These are phyloP conservation scores for Cyclocybe aegerita DNA, from an alignment of 768 basidiomycete species.

Conservation along the genomic window DNA sequence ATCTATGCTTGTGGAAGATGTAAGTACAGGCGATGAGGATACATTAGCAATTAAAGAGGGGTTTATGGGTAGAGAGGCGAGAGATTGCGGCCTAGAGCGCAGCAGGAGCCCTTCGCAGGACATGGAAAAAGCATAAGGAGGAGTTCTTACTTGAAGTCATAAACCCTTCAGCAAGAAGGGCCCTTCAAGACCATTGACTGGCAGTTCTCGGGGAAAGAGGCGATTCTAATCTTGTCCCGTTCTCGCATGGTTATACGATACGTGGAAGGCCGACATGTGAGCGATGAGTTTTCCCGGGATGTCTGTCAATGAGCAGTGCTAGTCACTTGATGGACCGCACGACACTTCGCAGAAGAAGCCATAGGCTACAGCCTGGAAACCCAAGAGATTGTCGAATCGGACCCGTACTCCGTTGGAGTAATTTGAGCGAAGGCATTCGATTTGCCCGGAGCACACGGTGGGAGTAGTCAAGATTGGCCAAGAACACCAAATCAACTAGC, in stretches of 20 bases:
- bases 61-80: neutral
- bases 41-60: neutral
- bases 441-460: conserved; percentile 6
- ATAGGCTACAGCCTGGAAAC: conserved; percentile 11
- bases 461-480: conserved; percentile 9
- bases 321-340: conserved; percentile 32
- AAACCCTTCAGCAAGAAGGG: conserved; percentile 8
- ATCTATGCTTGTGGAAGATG: conserved; percentile 1
- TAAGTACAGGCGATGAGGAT: neutral
- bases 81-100: neutral
- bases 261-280: conserved; percentile 34
- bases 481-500: conserved; percentile 12
- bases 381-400: conserved; percentile 6
- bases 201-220: neutral
- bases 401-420: conserved; percentile 2
- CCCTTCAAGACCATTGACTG: conserved; percentile 3
- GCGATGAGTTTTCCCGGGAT: conserved; percentile 29
- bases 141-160: conserved; percentile 14
- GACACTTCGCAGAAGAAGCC: conserved; percentile 19
- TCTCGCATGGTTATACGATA: conserved; percentile 23
- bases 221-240: conserved; percentile 4
- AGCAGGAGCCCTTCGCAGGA: neutral
- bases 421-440: neutral
- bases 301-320: conserved; percentile 13
- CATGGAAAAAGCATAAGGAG: conserved; percentile 5